Percentiles rank a stretch among this genome's conserved stretches.
Evolutionary conservation across 1,284 basidiomycete species (phyloP).

Genomic region (Cryptococcus maquisensis): DNA sequence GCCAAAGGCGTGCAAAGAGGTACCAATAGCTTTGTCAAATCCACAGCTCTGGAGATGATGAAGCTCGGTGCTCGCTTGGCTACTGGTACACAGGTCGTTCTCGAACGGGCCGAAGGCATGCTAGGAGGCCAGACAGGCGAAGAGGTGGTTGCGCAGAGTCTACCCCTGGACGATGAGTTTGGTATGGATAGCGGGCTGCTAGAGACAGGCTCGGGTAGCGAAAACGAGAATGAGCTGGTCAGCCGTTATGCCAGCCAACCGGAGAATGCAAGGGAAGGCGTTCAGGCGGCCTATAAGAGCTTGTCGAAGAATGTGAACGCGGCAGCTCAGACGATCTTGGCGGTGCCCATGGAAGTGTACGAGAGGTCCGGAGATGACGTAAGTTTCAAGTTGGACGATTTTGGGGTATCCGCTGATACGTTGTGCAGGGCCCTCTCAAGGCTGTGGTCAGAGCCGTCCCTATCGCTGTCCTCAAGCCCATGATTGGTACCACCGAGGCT

Average conservation of each 20-base stretch:
- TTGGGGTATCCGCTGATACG: neutral
- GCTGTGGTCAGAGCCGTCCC: constrained; percentile 94
- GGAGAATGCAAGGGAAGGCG: constrained; percentile 71
- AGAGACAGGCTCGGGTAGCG: constrained; percentile 52
- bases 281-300: constrained; percentile 84
- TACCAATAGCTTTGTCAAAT: constrained; percentile 83
- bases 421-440: constrained; percentile 70
- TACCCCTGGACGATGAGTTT: neutral
- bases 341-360: constrained; percentile 98
- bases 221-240: constrained; percentile 51
- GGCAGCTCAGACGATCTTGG: constrained; percentile 95
- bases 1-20: constrained; percentile 92
- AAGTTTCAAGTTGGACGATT: constrained; percentile 29
- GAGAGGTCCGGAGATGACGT: constrained; percentile 85
- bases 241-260: constrained; percentile 92
- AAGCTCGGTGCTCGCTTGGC: constrained; percentile 91
- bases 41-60: constrained; percentile 89
- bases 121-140: constrained; percentile 55
- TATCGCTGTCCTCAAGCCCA: constrained; percentile 90
- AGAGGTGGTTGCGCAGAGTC: constrained; percentile 19
- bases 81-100: constrained; percentile 93
- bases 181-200: constrained; percentile 1
- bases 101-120: constrained; percentile 92
- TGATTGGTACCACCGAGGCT: constrained; percentile 94
- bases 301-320: constrained; percentile 78